Conservation (phyloP, 306 rosid genomes). For the Trifolium fragiferum region DNA sequence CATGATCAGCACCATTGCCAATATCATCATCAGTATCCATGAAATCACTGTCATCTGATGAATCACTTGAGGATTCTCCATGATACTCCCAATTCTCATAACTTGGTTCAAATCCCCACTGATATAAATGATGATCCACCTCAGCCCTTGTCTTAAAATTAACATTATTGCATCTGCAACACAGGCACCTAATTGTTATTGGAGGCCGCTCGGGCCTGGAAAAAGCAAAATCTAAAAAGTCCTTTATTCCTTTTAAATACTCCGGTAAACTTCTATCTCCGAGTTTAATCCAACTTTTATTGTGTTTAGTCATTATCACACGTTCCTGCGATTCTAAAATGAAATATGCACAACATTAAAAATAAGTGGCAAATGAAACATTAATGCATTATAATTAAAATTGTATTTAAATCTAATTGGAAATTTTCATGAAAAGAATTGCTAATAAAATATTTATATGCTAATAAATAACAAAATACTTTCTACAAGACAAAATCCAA, state of each 20-base stretch:
- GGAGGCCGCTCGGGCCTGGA: background rate
- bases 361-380: background rate
- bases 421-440: background rate
- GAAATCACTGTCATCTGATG: background rate
- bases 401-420: background rate
- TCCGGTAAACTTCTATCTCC: background rate
- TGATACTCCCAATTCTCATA: constrained; percentile 1
- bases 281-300: background rate
- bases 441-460: too few relatives aligned
- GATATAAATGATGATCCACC: background rate
- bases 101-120: constrained; percentile 3
- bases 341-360: background rate
- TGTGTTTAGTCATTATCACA: background rate
- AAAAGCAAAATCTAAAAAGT: constrained; percentile 7
- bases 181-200: background rate
- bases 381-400: background rate
- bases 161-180: background rate
- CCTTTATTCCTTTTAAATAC: background rate
- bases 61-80: background rate
- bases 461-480: too few relatives aligned
- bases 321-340: background rate
- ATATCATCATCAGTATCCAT: background rate
- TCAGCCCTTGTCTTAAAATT: background rate
- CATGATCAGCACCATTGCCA: background rate
- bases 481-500: background rate